phyloP scores from a whole-genome alignment of 73 alveolate species.

The Halteria grandinella region DNA sequence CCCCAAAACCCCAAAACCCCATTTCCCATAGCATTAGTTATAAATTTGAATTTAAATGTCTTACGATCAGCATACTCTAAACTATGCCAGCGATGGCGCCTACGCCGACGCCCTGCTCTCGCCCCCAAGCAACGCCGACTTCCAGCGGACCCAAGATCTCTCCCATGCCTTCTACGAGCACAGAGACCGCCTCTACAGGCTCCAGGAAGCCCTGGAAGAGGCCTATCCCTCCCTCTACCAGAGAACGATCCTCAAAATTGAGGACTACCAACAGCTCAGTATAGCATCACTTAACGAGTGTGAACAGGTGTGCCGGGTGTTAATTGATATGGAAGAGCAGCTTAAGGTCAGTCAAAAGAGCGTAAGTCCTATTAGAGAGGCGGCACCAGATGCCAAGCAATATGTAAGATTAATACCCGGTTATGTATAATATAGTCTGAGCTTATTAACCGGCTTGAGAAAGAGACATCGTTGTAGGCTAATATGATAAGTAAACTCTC shows the following conservation, averaged over 20 bases:
- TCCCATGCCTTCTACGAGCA: constrained; percentile 5
- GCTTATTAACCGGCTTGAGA: constrained; percentile 21
- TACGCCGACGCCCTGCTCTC: too few relatives aligned
- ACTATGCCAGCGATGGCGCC: too few relatives aligned
- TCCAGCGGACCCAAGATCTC: neutral
- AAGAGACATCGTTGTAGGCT: constrained; percentile 3
- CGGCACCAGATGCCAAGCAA: neutral
- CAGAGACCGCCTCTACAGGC: neutral
- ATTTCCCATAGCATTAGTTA: neutral
- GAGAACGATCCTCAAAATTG: neutral
- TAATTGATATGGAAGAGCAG: constrained; percentile 31
- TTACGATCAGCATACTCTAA: too few relatives aligned
- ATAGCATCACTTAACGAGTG: constrained; percentile 26
- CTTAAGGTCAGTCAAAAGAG: neutral
- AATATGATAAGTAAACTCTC: constrained; percentile 1
- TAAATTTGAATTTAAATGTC: neutral
- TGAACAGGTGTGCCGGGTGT: constrained; percentile 14
- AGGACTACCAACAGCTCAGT: constrained; percentile 12
- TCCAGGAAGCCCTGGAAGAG: constrained; percentile 15
- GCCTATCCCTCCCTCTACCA: constrained; percentile 31
- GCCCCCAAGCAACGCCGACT: neutral
- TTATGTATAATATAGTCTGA: neutral
- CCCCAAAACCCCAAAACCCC: constrained; percentile 48
- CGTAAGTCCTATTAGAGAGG: neutral
- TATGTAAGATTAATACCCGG: constrained; percentile 2